These are phyloP conservation scores for Solanum paucissectum DNA, from an alignment of 257 asterid genomes.

Conservation along the genomic window DNA sequence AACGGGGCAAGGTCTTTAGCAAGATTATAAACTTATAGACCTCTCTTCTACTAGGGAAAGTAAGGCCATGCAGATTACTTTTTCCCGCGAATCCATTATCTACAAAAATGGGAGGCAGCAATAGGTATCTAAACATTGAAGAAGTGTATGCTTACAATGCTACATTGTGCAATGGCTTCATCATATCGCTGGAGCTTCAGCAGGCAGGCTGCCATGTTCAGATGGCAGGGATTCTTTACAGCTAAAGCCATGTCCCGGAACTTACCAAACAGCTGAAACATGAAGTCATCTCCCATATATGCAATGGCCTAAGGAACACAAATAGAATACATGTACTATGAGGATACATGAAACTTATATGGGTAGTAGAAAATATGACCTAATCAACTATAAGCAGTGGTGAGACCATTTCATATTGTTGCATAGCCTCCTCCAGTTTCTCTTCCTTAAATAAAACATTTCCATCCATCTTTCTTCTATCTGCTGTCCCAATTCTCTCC, in stretches of 20 bases:
- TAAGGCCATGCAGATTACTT: not conserved
- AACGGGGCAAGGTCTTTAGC: not conserved
- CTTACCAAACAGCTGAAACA: conserved; percentile 95
- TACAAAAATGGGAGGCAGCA: not conserved
- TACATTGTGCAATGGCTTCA: conserved; percentile 89
- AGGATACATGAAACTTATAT: not conserved
- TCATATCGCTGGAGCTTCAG: conserved; percentile 80
- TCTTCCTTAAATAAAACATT: conserved; percentile 81
- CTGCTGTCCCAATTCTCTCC: conserved; percentile 93
- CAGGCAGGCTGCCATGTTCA: conserved; percentile 87
- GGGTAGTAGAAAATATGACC: not conserved
- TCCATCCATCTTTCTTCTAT: conserved; percentile 95
- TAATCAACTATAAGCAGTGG: not conserved
- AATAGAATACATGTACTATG: not conserved
- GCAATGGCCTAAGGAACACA: conserved; percentile 64
- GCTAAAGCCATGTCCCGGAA: conserved; percentile 96
- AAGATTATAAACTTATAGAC: not conserved
- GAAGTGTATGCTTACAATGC: conserved; percentile 45
- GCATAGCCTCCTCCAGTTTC: conserved; percentile 88
- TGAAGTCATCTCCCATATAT: conserved; percentile 96
- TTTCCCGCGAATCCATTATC: not conserved
- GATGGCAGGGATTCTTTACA: conserved; percentile 95
- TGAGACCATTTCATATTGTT: conserved; percentile 90
- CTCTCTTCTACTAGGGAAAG: not conserved
- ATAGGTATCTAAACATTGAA: not conserved